Percentiles rank a stretch among this genome's conserved stretches.
phyloP scores from a whole-genome alignment of 257 asterid genomes.

The Petunia axillaris region DNA sequence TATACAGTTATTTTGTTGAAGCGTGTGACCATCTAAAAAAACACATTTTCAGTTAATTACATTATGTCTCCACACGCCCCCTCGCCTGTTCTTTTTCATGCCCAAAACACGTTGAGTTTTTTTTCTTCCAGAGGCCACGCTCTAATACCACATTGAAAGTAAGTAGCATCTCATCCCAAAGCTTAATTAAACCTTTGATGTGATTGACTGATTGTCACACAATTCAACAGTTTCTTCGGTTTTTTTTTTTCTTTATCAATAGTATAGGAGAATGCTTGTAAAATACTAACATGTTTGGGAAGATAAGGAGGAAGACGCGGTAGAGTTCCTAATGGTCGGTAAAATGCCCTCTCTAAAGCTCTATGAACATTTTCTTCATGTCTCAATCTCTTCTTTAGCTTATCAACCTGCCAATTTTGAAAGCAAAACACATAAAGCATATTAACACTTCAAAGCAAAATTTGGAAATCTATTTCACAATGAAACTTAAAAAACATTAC shows the following conservation, averaged over 20 bases:
- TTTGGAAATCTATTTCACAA: neutral
- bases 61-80: too few relatives aligned
- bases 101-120: too few relatives aligned
- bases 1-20: too few relatives aligned
- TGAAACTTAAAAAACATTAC: neutral
- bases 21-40: too few relatives aligned
- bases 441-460: neutral
- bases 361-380: constrained; percentile 90
- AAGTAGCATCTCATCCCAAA: too few relatives aligned
- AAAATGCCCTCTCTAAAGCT: constrained; percentile 84
- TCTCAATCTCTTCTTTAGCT: constrained; percentile 78
- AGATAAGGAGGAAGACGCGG: constrained; percentile 97
- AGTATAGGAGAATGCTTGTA: neutral
- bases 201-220: too few relatives aligned
- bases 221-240: too few relatives aligned
- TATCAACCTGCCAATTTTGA: constrained; percentile 67
- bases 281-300: constrained; percentile 67
- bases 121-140: too few relatives aligned
- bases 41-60: too few relatives aligned
- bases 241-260: neutral
- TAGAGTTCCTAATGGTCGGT: constrained; percentile 79
- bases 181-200: too few relatives aligned
- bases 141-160: too few relatives aligned
- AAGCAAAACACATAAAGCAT: neutral
- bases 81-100: too few relatives aligned